Conservation (phyloP, 1,139 yeast species). For the Taphrina pruni region DNA sequence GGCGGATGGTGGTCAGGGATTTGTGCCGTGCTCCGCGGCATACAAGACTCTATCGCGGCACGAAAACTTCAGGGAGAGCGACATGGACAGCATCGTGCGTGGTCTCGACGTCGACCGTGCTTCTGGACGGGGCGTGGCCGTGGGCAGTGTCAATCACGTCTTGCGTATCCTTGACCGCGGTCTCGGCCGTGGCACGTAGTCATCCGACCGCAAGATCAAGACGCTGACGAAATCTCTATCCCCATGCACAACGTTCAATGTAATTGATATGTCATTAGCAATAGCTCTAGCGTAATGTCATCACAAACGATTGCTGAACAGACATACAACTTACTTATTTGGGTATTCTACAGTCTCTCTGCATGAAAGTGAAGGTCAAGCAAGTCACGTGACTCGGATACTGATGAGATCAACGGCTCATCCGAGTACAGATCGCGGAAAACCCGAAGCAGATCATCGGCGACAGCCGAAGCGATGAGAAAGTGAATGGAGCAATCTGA, state of each 20-base stretch:
- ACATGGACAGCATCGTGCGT: slow-evolving; percentile 68
- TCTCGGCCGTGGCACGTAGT: slow-evolving; percentile 22
- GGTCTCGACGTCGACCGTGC: slow-evolving; percentile 32
- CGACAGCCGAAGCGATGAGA: not conserved
- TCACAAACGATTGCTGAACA: not conserved
- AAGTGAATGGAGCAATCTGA: not conserved
- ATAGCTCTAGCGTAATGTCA: not conserved
- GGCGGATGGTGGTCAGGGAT: slow-evolving; percentile 56
- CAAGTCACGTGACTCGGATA: too few relatives aligned
- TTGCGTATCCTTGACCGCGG: slow-evolving; percentile 36
- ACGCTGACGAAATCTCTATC: too few relatives aligned
- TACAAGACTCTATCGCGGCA: slow-evolving; percentile 83
- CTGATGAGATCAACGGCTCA: not conserved
- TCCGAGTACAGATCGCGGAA: not conserved
- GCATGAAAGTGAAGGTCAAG: not conserved
- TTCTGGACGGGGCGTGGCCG: slow-evolving; percentile 30
- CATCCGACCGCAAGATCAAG: too few relatives aligned
- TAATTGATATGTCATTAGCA: not conserved
- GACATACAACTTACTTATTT: not conserved
- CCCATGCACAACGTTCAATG: not conserved
- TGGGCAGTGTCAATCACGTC: slow-evolving; percentile 29
- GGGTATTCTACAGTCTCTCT: not conserved
- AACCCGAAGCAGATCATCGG: not conserved
- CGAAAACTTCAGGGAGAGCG: slow-evolving; percentile 72
- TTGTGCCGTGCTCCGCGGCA: slow-evolving; percentile 86